Evolutionary conservation across 164 flowering plant species (phyloP).

Genomic region (Liquidambar formosana): DNA sequence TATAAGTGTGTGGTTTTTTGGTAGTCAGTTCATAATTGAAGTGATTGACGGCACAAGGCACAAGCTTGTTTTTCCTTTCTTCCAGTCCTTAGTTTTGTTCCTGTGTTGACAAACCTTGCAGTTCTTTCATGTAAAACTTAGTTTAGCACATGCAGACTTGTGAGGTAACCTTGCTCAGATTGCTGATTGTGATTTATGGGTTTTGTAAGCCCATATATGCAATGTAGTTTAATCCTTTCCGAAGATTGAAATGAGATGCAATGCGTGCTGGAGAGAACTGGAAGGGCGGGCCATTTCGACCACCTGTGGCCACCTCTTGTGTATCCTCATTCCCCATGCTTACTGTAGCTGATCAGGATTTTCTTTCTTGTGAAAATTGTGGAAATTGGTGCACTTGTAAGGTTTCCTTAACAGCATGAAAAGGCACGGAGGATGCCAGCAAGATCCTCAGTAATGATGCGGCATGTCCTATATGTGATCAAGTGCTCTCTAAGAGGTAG

Average conservation of each 20-base stretch:
- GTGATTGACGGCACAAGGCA: background rate
- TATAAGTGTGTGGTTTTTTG: too few species aligned
- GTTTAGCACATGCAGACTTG: background rate
- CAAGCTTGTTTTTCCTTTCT: background rate
- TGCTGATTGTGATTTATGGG: background rate
- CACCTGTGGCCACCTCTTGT: constrained; percentile 80
- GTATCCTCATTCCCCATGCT: constrained; percentile 63
- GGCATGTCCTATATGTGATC: constrained; percentile 97
- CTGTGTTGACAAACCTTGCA: background rate
- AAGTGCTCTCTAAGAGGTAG: constrained; percentile 95
- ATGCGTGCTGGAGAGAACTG: constrained; percentile 90
- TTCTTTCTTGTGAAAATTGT: background rate
- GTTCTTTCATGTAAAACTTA: background rate
- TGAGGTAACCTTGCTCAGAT: background rate
- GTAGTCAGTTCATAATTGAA: too few species aligned
- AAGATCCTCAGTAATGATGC: constrained; percentile 88
- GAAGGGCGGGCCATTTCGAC: constrained; percentile 83
- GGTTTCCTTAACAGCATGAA: constrained; percentile 41
- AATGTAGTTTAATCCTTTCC: constrained; percentile 4
- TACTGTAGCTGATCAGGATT: background rate
- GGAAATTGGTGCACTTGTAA: background rate
- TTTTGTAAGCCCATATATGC: background rate
- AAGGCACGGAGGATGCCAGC: constrained; percentile 93
- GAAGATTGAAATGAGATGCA: constrained; percentile 73
- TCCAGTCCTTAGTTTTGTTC: background rate